Base-by-base conservation (phyloP, 2,329 filamentous ascomycete genomes). In the Didymella sp. region DNA sequence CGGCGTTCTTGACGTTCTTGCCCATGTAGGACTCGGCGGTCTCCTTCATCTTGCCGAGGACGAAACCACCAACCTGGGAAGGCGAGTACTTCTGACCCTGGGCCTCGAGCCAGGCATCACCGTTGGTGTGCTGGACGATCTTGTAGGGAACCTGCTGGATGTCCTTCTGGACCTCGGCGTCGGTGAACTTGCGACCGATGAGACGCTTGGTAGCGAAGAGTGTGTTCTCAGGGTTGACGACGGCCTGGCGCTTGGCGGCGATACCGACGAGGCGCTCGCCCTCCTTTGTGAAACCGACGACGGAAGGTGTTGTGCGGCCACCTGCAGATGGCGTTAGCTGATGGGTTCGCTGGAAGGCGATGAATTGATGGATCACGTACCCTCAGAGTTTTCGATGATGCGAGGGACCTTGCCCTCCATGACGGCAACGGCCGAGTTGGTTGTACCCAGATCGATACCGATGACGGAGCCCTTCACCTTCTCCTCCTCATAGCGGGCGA, bases 21-120 rank as follows among this genome's bases (percentile, higher is more conserved):
- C 90, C 87, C 66, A 96, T 87, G 82, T 96, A 96, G 61, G 90
- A 84, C 84, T 97, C 93, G 66, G 94, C 94, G 49, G 94, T 98
- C 85, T 97, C 94, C 88, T 96, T 97, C 94, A 97, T 97, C 87
- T 98, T 97, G 80, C 92, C 89, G 72, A 98, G 87, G 67, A 97
- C 85, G 80, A 97, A 96, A 75, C 93, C 94, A 86, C 94, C 94
- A 64, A 98, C 91, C 81, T 98, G 94, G n/a, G 93, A 96, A 56
- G 94, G 94, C 66, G 93, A 97, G 85, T 97, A 97, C 80, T 93
- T 96, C 81, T 97, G 88, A 76, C 89, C 92, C 70, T 92, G 92
- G 70, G 93, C 91, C 80, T 93, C 87, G 63, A 98, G 90, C 94
- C 94, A 97, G 62, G 94, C 94, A 76, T 97, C 94, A 70, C 94